Evolutionary conservation across 2,329 filamentous ascomycete genomes (phyloP), one percentile per base, ranked within the genome.

Genomic region (Helminthosporium solani): DNA sequence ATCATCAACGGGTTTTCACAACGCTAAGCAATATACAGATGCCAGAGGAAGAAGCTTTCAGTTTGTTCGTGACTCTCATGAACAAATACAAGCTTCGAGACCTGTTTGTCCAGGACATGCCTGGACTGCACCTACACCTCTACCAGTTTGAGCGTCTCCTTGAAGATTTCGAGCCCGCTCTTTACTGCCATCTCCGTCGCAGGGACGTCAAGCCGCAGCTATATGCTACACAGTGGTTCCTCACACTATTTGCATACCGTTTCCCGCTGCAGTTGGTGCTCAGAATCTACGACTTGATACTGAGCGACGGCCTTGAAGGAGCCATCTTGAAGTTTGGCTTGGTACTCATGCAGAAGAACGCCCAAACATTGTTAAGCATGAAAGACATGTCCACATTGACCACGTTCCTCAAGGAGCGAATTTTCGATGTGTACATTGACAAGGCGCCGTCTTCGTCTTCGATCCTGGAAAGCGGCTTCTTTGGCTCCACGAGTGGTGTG

Each of bases 191-290:
- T 70, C 82, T 99, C 45, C 88, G 88, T 63, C 85, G 94, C 47
- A 84, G 88, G 45, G 86, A 89, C 54, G 94, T 99, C 44, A 87
- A 87, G 7, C 87, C 94, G 1, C 90, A 96, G 64, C 79, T 99
- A 7, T 99, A 99, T 67, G 94, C 94, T 35, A 99, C 94, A 0
- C 94, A 99, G 70, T 99, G 94, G 94, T 99, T 99, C 72, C 80
- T 99, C 40, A 99, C 94, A 0, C 79, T 99, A n/a, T 99, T 99
- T 66, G 90, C 92, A 25, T 99, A 99, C 70, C 88, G 95, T 33
- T 99, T 99, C 70, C 94, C 94, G 7, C 79, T 99, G 7, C 94
- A 99, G 66, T 83, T 99, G 8, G 94, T 99, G 6, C 84, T 99
- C 47, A 88, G 94, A 25, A 95, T 99, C 40, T 99, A 97, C 71